phyloP scores from a whole-genome alignment of 106 monocot genomes.

The Agapanthus africanus region DNA sequence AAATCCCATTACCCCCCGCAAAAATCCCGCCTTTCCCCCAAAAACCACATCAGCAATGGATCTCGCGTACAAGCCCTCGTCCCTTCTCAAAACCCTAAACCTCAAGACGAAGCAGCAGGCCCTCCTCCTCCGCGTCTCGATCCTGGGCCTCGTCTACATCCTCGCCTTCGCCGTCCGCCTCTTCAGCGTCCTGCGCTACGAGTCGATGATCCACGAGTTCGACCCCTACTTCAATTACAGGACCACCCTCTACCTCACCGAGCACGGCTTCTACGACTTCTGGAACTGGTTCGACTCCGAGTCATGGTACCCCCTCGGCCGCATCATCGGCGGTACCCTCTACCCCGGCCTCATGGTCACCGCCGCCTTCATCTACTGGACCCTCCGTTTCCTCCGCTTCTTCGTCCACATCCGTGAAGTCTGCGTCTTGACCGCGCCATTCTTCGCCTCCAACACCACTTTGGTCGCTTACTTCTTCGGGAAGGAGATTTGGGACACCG shows the following conservation, averaged over 20 bases:
- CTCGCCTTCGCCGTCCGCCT: constrained; percentile 68
- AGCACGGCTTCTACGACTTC: constrained; percentile 60
- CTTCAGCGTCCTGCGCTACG: constrained; percentile 73
- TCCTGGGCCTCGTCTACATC: constrained; percentile 61
- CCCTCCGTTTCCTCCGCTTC: constrained; percentile 42
- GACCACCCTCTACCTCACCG: constrained; percentile 63
- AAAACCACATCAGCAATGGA: too few species aligned
- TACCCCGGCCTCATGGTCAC: constrained; percentile 81
- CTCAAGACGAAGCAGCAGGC: constrained; percentile 78
- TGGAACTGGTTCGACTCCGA: constrained; percentile 88
- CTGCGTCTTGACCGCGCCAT: constrained; percentile 75
- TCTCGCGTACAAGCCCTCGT: too few species aligned
- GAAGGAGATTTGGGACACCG: constrained; percentile 66
- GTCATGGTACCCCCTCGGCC: constrained; percentile 78
- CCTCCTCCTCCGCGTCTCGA: constrained; percentile 62
- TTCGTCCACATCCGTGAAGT: constrained; percentile 78
- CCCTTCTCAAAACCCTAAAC: constrained; percentile 26
- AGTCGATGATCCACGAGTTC: constrained; percentile 89
- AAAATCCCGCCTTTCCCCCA: too few species aligned
- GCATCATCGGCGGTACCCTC: constrained; percentile 70
- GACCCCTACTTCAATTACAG: constrained; percentile 88
- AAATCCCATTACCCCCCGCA: too few species aligned
- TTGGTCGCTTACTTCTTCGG: constrained; percentile 69
- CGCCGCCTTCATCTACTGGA: constrained; percentile 44
- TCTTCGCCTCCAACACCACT: constrained; percentile 75